These are phyloP conservation scores for Hypoxylon sp. DNA, from an alignment of 2,329 filamentous ascomycete species.

Conservation along the genomic window DNA sequence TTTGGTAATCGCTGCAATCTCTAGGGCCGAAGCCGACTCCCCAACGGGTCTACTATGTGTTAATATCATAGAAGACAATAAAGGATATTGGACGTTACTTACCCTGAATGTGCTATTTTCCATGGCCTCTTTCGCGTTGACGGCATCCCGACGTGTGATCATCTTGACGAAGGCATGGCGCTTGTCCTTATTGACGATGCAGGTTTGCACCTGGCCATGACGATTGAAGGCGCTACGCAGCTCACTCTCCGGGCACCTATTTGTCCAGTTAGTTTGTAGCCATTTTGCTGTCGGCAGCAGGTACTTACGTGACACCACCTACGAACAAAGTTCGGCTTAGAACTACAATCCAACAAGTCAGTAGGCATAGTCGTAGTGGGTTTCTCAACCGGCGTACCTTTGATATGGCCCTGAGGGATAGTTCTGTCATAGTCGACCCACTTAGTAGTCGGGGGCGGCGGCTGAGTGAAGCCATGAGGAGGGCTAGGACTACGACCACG, in stretches of 20 bases:
- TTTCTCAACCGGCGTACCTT: slow-evolving; percentile 60
- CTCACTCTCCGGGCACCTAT: slow-evolving; percentile 81
- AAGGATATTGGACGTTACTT: slow-evolving; percentile 54
- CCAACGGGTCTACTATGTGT: slow-evolving; percentile 81
- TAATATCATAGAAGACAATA: slow-evolving; percentile 20
- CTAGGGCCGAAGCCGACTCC: slow-evolving; percentile 96
- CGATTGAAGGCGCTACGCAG: slow-evolving; percentile 83
- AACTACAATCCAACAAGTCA: slow-evolving; percentile 63
- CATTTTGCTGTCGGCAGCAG: slow-evolving; percentile 13
- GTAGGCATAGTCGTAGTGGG: slow-evolving; percentile 8
- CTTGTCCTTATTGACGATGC: slow-evolving; percentile 98
- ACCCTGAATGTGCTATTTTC: slow-evolving; percentile 82
- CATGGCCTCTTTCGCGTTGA: slow-evolving; percentile 87
- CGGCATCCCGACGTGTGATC: slow-evolving; percentile 87
- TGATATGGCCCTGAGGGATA: slow-evolving; percentile 83
- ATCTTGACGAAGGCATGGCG: slow-evolving; percentile 99
- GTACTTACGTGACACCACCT: slow-evolving; percentile 87
- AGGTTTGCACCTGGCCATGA: slow-evolving; percentile 92
- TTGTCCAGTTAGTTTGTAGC: slow-evolving; percentile 48
- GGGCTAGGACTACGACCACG: slow-evolving; percentile 74
- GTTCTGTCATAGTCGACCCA: slow-evolving; percentile 83
- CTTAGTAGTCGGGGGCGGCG: slow-evolving; percentile 63
- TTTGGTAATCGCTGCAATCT: slow-evolving; percentile 96
- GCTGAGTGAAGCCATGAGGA: slow-evolving; percentile 52
- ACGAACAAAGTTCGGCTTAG: slow-evolving; percentile 96